A percentile compares a stretch with the other conserved stretches of the same genome.
Conservation (phyloP, 1,284 basidiomycete genomes). For the Ceratobasidium sp. region DNA sequence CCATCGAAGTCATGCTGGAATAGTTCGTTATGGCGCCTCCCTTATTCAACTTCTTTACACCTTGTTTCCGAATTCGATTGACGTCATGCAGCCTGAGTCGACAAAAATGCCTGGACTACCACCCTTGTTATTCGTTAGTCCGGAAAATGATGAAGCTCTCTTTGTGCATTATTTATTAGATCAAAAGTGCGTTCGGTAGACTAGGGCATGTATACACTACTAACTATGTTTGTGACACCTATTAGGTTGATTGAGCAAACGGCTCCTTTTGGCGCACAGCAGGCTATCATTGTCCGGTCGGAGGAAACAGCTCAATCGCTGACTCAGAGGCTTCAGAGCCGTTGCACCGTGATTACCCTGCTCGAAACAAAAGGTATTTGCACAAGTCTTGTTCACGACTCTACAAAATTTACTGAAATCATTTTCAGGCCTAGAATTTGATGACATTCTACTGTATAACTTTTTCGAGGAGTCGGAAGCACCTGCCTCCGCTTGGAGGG, state of each 20-base stretch:
- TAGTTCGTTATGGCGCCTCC: constrained; percentile 68
- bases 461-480: constrained; percentile 70
- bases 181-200: constrained; percentile 1
- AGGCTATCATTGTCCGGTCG: constrained; percentile 59
- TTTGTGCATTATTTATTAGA: constrained; percentile 17
- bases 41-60: constrained; percentile 65
- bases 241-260: constrained; percentile 65
- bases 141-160: neutral
- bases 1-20: constrained; percentile 73
- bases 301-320: constrained; percentile 55
- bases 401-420: neutral
- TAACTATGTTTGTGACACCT: neutral
- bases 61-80: constrained; percentile 72
- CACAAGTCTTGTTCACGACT: neutral
- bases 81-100: constrained; percentile 61
- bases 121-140: constrained; percentile 50
- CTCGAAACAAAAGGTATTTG: constrained; percentile 20
- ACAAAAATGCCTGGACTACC: constrained; percentile 46
- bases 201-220: neutral
- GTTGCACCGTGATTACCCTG: constrained; percentile 60
- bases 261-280: constrained; percentile 61
- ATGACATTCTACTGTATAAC: constrained; percentile 72
- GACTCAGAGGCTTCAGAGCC: constrained; percentile 64
- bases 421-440: constrained; percentile 65
- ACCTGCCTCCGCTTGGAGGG: constrained; percentile 61